phyloP scores from a whole-genome alignment of 169 alveolate genomes.

The Plasmodium gallinaceum region DNA sequence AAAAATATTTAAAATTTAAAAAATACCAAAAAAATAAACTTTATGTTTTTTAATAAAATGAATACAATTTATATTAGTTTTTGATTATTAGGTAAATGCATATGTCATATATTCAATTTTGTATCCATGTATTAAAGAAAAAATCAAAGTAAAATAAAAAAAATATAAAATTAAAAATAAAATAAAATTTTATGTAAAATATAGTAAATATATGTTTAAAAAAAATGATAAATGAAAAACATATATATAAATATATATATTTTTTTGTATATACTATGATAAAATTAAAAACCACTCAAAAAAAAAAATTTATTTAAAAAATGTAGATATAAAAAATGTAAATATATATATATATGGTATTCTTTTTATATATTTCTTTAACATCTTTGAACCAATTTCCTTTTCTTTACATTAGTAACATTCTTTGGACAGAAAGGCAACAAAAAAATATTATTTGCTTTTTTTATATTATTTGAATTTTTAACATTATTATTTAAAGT shows the following conservation, averaged over 20 bases:
- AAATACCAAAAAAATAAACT: too few species aligned
- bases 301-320: not conserved
- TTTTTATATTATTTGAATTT: constrained; percentile 11
- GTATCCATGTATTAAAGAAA: not conserved
- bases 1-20: too few species aligned
- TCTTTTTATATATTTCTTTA: constrained; percentile 15
- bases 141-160: too few species aligned
- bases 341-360: not conserved
- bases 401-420: constrained; percentile 62
- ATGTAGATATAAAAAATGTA: not conserved
- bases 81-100: too few species aligned
- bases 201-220: too few species aligned
- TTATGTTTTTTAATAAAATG: too few species aligned
- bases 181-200: too few species aligned
- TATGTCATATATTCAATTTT: not conserved
- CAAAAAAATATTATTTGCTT: constrained; percentile 38
- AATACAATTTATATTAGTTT: too few species aligned
- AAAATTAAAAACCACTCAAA: not conserved
- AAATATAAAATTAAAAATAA: too few species aligned
- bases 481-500: constrained; percentile 15
- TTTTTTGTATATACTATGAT: not conserved
- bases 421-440: constrained; percentile 72
- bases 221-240: too few species aligned
- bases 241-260: not conserved
- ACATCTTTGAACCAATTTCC: constrained; percentile 35